These are phyloP conservation scores for Diplodia sapinea DNA, from an alignment of 2,329 filamentous ascomycete species.

Conservation along the genomic window DNA sequence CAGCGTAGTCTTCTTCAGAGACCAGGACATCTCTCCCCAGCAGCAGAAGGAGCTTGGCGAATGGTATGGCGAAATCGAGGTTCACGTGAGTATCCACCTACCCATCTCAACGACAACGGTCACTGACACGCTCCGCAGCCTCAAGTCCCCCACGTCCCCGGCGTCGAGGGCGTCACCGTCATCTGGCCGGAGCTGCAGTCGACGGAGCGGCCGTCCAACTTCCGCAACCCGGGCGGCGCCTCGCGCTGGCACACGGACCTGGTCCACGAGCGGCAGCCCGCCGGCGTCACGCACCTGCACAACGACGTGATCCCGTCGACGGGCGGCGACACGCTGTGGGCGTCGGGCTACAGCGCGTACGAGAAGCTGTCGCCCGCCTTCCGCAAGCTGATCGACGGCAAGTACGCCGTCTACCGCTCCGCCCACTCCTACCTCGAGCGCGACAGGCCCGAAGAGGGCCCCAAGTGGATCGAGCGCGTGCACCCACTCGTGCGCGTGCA, in stretches of 20 bases:
- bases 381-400: slow-evolving; percentile 72
- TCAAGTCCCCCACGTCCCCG: slow-evolving; percentile 73
- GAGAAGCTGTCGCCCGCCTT: slow-evolving; percentile 75
- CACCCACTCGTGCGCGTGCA: slow-evolving; percentile 74
- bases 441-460: slow-evolving; percentile 64
- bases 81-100: slow-evolving; percentile 61
- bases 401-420: slow-evolving; percentile 67
- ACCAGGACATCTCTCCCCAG: slow-evolving; percentile 52
- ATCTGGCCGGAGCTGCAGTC: slow-evolving; percentile 73
- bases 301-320: slow-evolving; percentile 69
- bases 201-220: slow-evolving; percentile 65
- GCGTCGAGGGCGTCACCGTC: slow-evolving; percentile 59
- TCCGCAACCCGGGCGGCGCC: slow-evolving; percentile 71
- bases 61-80: slow-evolving; percentile 68
- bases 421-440: slow-evolving; percentile 72
- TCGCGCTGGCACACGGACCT: slow-evolving; percentile 74
- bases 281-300: slow-evolving; percentile 71
- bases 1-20: slow-evolving; percentile 70
- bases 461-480: slow-evolving; percentile 68
- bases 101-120: neutral
- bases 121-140: slow-evolving; percentile 54
- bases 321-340: slow-evolving; percentile 76
- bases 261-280: slow-evolving; percentile 73
- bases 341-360: slow-evolving; percentile 72
- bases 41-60: slow-evolving; percentile 57